Base-by-base conservation (phyloP, 2,329 filamentous ascomycete genomes). In the Orbilia oligospora region DNA sequence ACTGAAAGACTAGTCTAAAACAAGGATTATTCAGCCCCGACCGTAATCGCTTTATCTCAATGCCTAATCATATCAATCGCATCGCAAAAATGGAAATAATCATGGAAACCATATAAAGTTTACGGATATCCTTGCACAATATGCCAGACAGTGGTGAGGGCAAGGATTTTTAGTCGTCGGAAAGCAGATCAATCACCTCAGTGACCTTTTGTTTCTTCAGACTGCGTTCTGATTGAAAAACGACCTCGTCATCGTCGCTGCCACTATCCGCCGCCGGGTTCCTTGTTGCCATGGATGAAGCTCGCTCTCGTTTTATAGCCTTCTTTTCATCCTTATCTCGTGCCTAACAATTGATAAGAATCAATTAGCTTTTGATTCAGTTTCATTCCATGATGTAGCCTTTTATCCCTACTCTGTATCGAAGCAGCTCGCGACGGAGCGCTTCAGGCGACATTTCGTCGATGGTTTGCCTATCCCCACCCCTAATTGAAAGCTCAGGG, bases 371-470 rank as follows among this genome's bases (percentile, higher is more conserved):
- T 20, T 58, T 10, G 18, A 3, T 3, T n/a, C 16, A 1, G 22
- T 8, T 49, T 33, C 18, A 14, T 18, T 16, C 8, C 3, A 3
- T 20, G 18, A 14, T 38, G 6, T 36, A 20, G 9, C 4, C 58
- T 22, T 20, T 18, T 14, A 53, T n/a, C 18, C 72, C 18, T 70
- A 76, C 72, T 20, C 49, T 56, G 46, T 65, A 56, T 18, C 72
- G 65, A 6, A 46, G 30, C 6, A 70, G 33, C 22, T 70, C 65
- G 18, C 66, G 46, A 14, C 72, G 66, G 12, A 76, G 72, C 12
- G 33, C 66, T 24, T 66, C 72, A 22, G 48, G 18, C 16, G 46
- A 53, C 66, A 76, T 76, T 27, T 69, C 55, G 9, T 70, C 65
- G 2, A 70, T 51, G 9, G 27, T 36, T 18, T 9, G 8, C 38